Evolutionary conservation across 805 yeast genomes (phyloP), one percentile per base, ranked within the genome.

Genomic region (Metschnikowia proteae): DNA sequence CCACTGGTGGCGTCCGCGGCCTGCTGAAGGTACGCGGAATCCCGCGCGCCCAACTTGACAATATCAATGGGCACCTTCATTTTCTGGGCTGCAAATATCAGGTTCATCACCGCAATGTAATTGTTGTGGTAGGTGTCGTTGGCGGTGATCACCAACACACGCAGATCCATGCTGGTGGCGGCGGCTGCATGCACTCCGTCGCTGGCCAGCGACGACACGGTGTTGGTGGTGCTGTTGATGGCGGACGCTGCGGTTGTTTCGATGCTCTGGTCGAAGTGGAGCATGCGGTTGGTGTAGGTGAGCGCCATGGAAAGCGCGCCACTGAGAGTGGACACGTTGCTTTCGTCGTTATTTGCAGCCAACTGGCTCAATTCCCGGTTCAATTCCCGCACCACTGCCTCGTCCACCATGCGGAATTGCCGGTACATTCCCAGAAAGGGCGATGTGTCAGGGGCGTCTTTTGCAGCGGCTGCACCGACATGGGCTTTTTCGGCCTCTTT

Each of bases 1-100:
- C 99, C 99, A 56, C 84, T 81, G 0, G 99, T 92, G 6, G 96
- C 89, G 68, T 94, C 99, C 0, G 96, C 80, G 0, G 98, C 97
- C 63, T 94, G 99, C 63, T 94, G 98, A 51, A 94, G 70, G 62
- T 90, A 92, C 2, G 95, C 86, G 1, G 95, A 83, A 53, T 81
- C 81, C 28, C 53, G 51, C 6, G 60, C 56, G 0, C 85, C 85
- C 28, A 94, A 70, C 60, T 91, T 90, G 51, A 96, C 92, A 9
- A 91, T 91, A 65, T 94, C 98, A 23, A 94, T 82, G 2, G 97
- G 86, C 13, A 91, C 81, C 58, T 83, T 84, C 86, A 86, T 79
- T 65, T 91, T 92, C 57, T 94, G 97, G 0, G 98, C 96, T 0
- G 97, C 92, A 68, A 94, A 94, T 29, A 94, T 92, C 51, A 94